These are phyloP conservation scores for Cicer chorassanicum DNA, from an alignment of 306 rosid species.

Conservation along the genomic window DNA sequence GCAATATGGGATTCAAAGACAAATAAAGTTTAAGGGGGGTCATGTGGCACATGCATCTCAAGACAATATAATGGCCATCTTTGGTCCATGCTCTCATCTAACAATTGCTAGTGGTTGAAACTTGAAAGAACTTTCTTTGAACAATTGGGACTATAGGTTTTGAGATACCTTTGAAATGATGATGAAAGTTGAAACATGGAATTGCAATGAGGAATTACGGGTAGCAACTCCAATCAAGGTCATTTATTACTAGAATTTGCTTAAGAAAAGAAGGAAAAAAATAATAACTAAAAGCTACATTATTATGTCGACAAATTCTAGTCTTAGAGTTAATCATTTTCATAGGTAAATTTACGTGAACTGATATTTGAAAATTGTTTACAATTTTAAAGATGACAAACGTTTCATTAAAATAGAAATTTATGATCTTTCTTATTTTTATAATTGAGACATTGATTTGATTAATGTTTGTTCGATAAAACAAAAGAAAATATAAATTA, in stretches of 20 bases:
- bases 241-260: neutral
- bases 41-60: slow-evolving; percentile 49
- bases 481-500: no score
- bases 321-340: no score
- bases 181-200: slow-evolving; percentile 40
- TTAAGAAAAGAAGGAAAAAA: neutral
- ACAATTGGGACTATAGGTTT: slow-evolving; percentile 34
- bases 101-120: slow-evolving; percentile 47
- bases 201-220: slow-evolving; percentile 32
- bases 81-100: slow-evolving; percentile 56
- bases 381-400: no score
- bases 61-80: slow-evolving; percentile 48
- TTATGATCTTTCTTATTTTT: no score
- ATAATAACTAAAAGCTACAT: neutral
- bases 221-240: neutral
- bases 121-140: slow-evolving; percentile 32
- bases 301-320: neutral
- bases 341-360: no score
- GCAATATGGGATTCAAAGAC: slow-evolving; percentile 44
- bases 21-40: slow-evolving; percentile 34
- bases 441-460: no score
- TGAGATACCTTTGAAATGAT: slow-evolving; percentile 37
- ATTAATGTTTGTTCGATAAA: no score
- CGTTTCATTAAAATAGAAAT: no score
- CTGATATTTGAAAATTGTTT: no score